Conservation (phyloP, 2,329 filamentous ascomycete species). For the Alternaria sp. region DNA sequence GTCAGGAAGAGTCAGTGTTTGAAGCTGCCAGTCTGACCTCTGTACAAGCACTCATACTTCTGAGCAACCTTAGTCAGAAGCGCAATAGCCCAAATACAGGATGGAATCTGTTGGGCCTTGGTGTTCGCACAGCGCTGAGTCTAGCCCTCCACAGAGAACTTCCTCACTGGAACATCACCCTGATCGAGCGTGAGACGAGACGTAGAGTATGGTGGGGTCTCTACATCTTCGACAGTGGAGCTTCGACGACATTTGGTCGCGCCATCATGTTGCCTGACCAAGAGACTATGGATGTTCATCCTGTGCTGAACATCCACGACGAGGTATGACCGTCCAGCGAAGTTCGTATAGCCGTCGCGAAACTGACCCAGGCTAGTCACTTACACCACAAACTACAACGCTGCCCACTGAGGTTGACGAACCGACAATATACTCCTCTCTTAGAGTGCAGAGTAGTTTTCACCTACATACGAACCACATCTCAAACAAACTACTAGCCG, state of each 20-base stretch:
- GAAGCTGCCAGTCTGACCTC: constrained; percentile 32
- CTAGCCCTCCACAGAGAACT: constrained; percentile 35
- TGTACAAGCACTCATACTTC: constrained; percentile 31
- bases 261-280: constrained; percentile 34
- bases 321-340: constrained; percentile 13
- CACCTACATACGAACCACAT: constrained; percentile 35
- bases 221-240: constrained; percentile 36
- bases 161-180: constrained; percentile 35
- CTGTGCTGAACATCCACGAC: constrained; percentile 30
- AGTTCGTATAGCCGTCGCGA: neutral
- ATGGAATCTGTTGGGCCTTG: constrained; percentile 34
- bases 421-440: constrained; percentile 29
- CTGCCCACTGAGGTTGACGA: constrained; percentile 23
- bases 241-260: constrained; percentile 34
- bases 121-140: constrained; percentile 32
- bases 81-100: constrained; percentile 33
- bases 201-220: constrained; percentile 35
- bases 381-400: constrained; percentile 27
- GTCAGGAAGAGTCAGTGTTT: constrained; percentile 35
- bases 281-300: constrained; percentile 34
- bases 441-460: constrained; percentile 30
- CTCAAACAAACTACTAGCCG: constrained; percentile 30
- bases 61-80: constrained; percentile 35
- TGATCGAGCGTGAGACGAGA: constrained; percentile 32
- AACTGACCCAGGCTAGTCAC: constrained; percentile 19